These are phyloP conservation scores for Penicillium occitanis DNA, from an alignment of 2,329 filamentous ascomycete species.

Conservation along the genomic window DNA sequence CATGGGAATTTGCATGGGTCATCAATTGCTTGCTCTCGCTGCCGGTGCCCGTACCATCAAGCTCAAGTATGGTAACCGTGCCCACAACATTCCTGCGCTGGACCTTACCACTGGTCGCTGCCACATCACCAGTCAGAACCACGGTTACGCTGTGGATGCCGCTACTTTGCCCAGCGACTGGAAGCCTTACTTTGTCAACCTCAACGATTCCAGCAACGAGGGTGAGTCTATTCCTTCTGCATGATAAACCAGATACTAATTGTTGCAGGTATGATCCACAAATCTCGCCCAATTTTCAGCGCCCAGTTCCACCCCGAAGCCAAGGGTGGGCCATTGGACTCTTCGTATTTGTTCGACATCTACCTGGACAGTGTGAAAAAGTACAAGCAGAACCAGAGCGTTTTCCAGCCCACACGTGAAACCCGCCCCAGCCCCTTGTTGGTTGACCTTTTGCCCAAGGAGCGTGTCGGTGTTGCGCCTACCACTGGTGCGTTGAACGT, in stretches of 20 bases:
- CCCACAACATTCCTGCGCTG: constrained; percentile 95
- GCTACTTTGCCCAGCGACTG: constrained; percentile 79
- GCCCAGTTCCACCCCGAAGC: constrained; percentile 99
- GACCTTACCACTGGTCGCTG: constrained; percentile 94
- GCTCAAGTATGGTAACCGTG: constrained; percentile 98
- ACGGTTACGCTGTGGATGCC: constrained; percentile 92
- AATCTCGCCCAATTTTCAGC: constrained; percentile 92
- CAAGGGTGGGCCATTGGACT: constrained; percentile 95
- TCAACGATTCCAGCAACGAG: constrained; percentile 97
- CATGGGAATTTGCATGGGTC: constrained; percentile 97
- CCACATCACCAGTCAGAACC: constrained; percentile 98
- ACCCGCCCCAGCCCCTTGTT: constrained; percentile 84
- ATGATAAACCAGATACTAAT: background rate
- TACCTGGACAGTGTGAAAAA: constrained; percentile 86
- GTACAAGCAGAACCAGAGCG: constrained; percentile 80
- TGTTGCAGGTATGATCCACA: constrained; percentile 76
- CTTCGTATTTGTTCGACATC: constrained; percentile 92
- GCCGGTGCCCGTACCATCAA: constrained; percentile 88
- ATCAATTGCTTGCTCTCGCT: constrained; percentile 90
- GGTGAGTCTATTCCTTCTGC: constrained; percentile 47
- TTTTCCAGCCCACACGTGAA: constrained; percentile 70
- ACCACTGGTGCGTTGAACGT: constrained; percentile 56
- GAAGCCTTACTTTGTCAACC: constrained; percentile 98
- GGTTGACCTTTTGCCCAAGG: constrained; percentile 87
- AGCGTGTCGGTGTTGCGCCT: constrained; percentile 86